phyloP scores from a whole-genome alignment of 2,329 filamentous ascomycete genomes.

The Colletotrichum caudatum region DNA sequence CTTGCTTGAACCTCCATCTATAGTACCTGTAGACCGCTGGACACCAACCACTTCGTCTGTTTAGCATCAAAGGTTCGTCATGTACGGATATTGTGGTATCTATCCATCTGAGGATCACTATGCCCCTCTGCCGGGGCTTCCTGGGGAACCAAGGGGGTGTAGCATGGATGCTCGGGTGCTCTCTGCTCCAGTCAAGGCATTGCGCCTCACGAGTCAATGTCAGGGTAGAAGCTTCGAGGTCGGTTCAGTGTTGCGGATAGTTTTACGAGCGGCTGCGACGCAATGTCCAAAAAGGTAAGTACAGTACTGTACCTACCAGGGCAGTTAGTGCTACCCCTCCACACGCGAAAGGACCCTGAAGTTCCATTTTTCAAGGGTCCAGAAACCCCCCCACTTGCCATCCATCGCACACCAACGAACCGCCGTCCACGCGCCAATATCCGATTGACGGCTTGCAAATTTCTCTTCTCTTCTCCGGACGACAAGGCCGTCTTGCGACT shows the following conservation, averaged over 20 bases:
- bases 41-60: background rate
- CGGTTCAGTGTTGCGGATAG: background rate
- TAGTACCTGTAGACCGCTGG: too few species aligned
- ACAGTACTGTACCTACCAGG: too few species aligned
- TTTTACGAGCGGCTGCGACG: constrained; percentile 2
- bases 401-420: constrained; percentile 33
- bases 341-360: constrained; percentile 38
- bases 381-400: constrained; percentile 38
- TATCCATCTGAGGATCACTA: background rate
- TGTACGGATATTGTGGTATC: background rate
- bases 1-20: background rate
- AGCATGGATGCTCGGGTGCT: background rate
- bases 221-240: background rate
- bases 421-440: constrained; percentile 34
- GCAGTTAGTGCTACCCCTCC: constrained; percentile 32
- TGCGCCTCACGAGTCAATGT: constrained; percentile 10
- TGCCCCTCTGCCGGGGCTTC: background rate
- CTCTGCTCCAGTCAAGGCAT: constrained; percentile 19
- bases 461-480: constrained; percentile 13
- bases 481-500: constrained; percentile 5
- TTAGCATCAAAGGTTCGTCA: background rate
- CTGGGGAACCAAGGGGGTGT: background rate
- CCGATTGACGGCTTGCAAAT: constrained; percentile 39
- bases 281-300: constrained; percentile 8
- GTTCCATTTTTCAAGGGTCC: constrained; percentile 42